A percentile compares a stretch with the other conserved stretches of the same genome.
phyloP scores from a whole-genome alignment of 75 land plant genomes.

The Larix kaempferi region DNA sequence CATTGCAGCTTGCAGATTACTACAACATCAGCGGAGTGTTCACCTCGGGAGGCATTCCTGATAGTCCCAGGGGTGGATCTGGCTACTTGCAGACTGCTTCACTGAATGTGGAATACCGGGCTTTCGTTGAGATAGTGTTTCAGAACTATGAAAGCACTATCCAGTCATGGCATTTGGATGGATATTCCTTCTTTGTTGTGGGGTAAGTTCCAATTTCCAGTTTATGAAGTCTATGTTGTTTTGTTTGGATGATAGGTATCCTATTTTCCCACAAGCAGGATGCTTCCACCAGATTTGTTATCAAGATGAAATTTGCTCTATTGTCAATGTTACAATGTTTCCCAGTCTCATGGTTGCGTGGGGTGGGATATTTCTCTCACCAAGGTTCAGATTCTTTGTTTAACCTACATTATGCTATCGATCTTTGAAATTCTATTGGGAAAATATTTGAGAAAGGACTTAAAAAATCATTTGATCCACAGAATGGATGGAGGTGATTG shows the following conservation, averaged over 20 bases:
- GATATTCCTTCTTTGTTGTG: constrained; percentile 83
- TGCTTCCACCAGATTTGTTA: no score
- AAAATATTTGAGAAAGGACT: no score
- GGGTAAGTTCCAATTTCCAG: constrained; percentile 56
- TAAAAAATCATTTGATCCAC: not conserved
- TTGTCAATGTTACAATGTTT: no score
- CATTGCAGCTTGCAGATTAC: constrained; percentile 66
- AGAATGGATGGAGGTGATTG: constrained; percentile 73
- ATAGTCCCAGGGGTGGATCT: constrained; percentile 23
- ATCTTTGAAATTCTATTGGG: no score
- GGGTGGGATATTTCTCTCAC: no score
- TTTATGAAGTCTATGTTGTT: no score
- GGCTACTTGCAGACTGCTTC: constrained; percentile 42
- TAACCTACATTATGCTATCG: no score
- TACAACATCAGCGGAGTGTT: constrained; percentile 52
- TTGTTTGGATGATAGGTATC: no score
- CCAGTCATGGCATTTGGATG: constrained; percentile 88
- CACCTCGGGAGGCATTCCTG: constrained; percentile 51
- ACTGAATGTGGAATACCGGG: constrained; percentile 40
- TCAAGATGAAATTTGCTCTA: no score
- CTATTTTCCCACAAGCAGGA: no score
- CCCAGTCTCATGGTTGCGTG: no score
- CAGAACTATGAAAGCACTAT: constrained; percentile 55
- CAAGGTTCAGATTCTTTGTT: no score
- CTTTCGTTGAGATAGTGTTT: constrained; percentile 66